A percentile compares a stretch with the other conserved stretches of the same genome.
Conservation (phyloP, 306 rosid species). For the Cucurbita moschata region DNA sequence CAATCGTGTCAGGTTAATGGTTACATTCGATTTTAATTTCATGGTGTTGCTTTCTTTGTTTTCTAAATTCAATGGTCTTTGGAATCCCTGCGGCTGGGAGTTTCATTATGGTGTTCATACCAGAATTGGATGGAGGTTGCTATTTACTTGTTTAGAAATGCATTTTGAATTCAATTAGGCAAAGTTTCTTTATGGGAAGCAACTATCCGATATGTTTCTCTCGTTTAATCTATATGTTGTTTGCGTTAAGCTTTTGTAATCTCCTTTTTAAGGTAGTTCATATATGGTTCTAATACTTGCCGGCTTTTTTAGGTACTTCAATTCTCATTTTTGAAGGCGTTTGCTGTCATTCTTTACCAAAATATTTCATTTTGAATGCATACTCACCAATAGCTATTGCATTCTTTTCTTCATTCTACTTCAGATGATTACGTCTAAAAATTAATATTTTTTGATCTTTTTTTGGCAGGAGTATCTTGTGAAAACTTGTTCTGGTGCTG, state of each 20-base stretch:
- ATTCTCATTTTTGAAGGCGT: background rate
- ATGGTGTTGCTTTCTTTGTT: background rate
- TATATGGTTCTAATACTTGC: background rate
- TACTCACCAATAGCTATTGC: background rate
- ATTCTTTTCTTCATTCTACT: background rate
- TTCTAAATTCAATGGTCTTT: background rate
- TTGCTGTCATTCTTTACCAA: background rate
- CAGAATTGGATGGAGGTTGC: background rate
- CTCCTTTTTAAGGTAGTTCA: background rate
- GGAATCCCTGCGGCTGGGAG: background rate
- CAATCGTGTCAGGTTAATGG: background rate
- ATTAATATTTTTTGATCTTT: background rate
- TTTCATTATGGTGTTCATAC: background rate
- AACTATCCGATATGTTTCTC: background rate
- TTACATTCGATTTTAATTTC: background rate
- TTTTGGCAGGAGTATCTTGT: conserved; percentile 66
- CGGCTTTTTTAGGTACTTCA: background rate
- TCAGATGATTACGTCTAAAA: background rate
- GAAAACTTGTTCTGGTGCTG: conserved; percentile 51
- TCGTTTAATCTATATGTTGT: background rate
- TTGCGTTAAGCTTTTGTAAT: background rate
- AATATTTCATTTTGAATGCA: background rate
- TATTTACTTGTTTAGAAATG: background rate
- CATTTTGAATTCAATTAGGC: background rate
- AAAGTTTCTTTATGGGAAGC: background rate